phyloP scores from a whole-genome alignment of 2,329 filamentous ascomycete species.

The Raffaelea ambrosiae region DNA sequence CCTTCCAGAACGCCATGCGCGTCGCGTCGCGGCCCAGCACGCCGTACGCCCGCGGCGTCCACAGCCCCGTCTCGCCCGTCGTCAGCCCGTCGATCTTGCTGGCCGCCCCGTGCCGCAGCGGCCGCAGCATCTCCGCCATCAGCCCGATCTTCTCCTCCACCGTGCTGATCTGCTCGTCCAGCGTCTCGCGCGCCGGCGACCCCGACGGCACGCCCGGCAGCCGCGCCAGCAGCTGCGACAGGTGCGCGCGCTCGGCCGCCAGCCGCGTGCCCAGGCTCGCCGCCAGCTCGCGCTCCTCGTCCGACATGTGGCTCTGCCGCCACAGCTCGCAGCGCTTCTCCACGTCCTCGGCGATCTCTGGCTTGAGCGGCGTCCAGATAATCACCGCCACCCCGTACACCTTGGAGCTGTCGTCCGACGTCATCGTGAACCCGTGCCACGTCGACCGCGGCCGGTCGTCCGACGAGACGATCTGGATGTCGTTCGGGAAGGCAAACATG shows the following conservation, averaged over 20 bases:
- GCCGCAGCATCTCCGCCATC: constrained; percentile 92
- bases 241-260: constrained; percentile 76
- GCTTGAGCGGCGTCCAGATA: constrained; percentile 82
- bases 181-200: constrained; percentile 66
- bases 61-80: constrained; percentile 89
- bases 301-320: constrained; percentile 82
- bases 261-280: constrained; percentile 84
- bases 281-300: constrained; percentile 83
- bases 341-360: constrained; percentile 72
- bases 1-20: constrained; percentile 92
- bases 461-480: constrained; percentile 92
- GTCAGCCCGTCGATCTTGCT: constrained; percentile 96
- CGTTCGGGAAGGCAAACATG: constrained; percentile 98
- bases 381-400: constrained; percentile 87
- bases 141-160: constrained; percentile 95
- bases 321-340: constrained; percentile 75
- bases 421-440: constrained; percentile 99
- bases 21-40: constrained; percentile 78
- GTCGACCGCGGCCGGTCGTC: constrained; percentile 92
- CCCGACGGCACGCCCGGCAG: constrained; percentile 75
- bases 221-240: constrained; percentile 79
- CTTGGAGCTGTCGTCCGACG: constrained; percentile 81
- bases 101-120: constrained; percentile 85
- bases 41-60: constrained; percentile 90
- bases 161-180: constrained; percentile 90